Percentiles rank a stretch among this genome's conserved stretches.
phyloP scores from a whole-genome alignment of 2,329 filamentous ascomycete genomes.

The Fusarium torreyae region DNA sequence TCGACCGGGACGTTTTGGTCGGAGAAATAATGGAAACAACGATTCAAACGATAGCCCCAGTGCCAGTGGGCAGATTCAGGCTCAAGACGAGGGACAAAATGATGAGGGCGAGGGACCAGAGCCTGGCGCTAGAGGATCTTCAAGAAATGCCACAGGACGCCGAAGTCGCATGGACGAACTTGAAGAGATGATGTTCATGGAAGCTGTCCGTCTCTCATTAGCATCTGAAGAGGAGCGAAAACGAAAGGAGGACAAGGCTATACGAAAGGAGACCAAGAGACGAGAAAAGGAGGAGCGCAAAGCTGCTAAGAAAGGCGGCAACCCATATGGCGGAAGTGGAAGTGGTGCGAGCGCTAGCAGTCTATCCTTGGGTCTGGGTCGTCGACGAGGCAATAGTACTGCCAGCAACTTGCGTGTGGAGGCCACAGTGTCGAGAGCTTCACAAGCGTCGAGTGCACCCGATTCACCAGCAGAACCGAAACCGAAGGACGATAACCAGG shows the following conservation, averaged over 20 bases:
- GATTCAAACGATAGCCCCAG: slow-evolving; percentile 51
- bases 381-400: slow-evolving; percentile 72
- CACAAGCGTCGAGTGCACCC: slow-evolving; percentile 47
- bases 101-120: slow-evolving; percentile 46
- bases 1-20: slow-evolving; percentile 67
- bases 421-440: slow-evolving; percentile 64
- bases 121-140: slow-evolving; percentile 41
- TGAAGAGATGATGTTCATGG: slow-evolving; percentile 99
- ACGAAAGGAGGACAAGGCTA: slow-evolving; percentile 73
- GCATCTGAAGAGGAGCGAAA: slow-evolving; percentile 94
- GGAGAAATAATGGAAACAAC: slow-evolving; percentile 65
- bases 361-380: slow-evolving; percentile 72
- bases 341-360: slow-evolving; percentile 73
- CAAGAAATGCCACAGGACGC: slow-evolving; percentile 48
- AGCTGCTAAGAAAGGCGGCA: slow-evolving; percentile 72
- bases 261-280: slow-evolving; percentile 84
- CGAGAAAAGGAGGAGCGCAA: slow-evolving; percentile 89
- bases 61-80: slow-evolving; percentile 49
- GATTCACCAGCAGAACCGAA: slow-evolving; percentile 48
- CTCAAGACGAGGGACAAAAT: slow-evolving; percentile 25
- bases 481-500: slow-evolving; percentile 52
- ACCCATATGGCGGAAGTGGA: slow-evolving; percentile 55
- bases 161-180: slow-evolving; percentile 82
- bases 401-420: slow-evolving; percentile 73
- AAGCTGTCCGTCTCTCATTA: slow-evolving; percentile 92